These are phyloP conservation scores for Claviceps sp. DNA, from an alignment of 2,329 filamentous ascomycete species.

Conservation along the genomic window DNA sequence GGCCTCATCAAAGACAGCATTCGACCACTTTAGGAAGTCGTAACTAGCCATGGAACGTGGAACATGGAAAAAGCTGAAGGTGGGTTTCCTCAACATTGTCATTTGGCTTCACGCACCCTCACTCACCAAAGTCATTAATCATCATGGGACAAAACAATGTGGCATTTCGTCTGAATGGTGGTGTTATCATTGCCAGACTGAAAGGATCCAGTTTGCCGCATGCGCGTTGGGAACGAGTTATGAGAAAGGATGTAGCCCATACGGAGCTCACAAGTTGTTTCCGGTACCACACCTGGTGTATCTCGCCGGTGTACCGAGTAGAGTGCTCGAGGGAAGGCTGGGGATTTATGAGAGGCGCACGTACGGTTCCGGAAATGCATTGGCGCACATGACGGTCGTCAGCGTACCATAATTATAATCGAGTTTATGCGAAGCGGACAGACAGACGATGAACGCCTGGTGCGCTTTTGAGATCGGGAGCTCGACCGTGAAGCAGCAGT, in stretches of 20 bases:
- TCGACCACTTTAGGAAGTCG: slow-evolving; percentile 13
- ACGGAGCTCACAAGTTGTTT: too few species aligned
- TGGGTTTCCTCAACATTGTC: slow-evolving; percentile 15
- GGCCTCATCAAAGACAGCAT: slow-evolving; percentile 10
- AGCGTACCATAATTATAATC: slow-evolving; percentile 17
- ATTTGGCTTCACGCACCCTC: slow-evolving; percentile 13
- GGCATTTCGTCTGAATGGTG: slow-evolving; percentile 18
- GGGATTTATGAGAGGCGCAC: too few species aligned
- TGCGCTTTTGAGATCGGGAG: not conserved
- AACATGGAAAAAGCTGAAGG: slow-evolving; percentile 17
- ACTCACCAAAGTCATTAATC: slow-evolving; percentile 21
- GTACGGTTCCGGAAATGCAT: too few species aligned
- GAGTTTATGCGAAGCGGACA: slow-evolving; percentile 19
- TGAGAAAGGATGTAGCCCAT: too few species aligned
- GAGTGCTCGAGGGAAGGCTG: too few species aligned
- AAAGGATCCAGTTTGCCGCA: not conserved
- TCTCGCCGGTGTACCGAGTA: too few species aligned
- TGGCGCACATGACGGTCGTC: slow-evolving; percentile 8
- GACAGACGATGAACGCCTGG: slow-evolving; percentile 7
- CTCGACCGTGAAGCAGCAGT: slow-evolving; percentile 17
- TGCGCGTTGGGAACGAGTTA: slow-evolving; percentile 7
- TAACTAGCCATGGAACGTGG: slow-evolving; percentile 7
- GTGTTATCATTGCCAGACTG: slow-evolving; percentile 12
- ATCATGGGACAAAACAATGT: slow-evolving; percentile 12
- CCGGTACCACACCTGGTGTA: too few species aligned